Evolutionary conservation across 768 basidiomycete species (phyloP), one percentile per base, ranked within the genome.

Genomic region (Amanita brunnescens): DNA sequence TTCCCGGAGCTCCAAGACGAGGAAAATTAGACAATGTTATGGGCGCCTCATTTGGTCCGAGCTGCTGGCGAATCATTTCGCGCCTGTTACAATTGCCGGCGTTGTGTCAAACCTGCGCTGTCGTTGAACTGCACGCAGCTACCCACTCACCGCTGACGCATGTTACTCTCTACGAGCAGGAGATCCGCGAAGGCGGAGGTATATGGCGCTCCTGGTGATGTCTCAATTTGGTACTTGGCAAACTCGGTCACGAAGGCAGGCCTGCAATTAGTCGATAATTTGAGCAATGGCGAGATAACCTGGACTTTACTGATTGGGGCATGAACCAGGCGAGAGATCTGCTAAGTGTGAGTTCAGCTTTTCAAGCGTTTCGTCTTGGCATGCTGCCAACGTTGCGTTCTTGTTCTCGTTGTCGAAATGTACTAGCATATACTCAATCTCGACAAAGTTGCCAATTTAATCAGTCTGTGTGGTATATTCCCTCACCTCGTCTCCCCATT

Each of bases 401-500:
- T 47, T 40, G 5, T 44, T 44, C 33, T 43, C 23, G 14, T 41
- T 3, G 40, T 54, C 40, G 20, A 48, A 39, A n/a, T 47, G 35
- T 23, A 46, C 44, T 30, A 49, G 47, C 37, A 54, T 49, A 49
- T 54, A 54, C 33, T 54, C 46, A 5, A 54, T 37, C 53, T 53
- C 21, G 21, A 5, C 7, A 7, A 10, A 6, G n/a, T 18, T 7
- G 13, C 7, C 14, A 20, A 29, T 5, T 18, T 14, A 14, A 16
- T 20, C 14, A 38, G 18, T 47, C 2, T 23, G 10, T 12, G 21
- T 14, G 12, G 29, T 5, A 24, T 13, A 39, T 5, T 16, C 16
- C 24, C 16, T 49, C 41, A 54, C 53, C 47, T 54, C 53, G 29
- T 54, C 53, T 14, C 53, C 53, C 47, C 53, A 54, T 16, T 26